Base-by-base conservation (phyloP, 306 rosid species). In the Citrullus colocynthis region DNA sequence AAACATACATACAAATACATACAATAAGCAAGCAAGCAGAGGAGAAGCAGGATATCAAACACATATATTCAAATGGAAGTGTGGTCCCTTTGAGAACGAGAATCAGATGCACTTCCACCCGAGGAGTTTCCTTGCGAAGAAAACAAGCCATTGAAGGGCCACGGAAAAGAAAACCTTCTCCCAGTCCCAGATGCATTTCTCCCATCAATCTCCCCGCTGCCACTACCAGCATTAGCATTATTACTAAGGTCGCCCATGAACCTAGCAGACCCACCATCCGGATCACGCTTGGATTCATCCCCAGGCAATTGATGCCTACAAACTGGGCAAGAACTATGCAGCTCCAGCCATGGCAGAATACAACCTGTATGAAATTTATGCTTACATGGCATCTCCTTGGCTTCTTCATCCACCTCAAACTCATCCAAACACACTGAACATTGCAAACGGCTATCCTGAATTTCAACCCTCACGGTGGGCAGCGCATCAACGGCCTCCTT, bases 401-500 rank as follows among this genome's bases (percentile, higher is more conserved):
- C 97, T 76, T 90, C 90, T 56, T 85, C 74, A 62, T 90, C 90
- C 52, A 78, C 56, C 85, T 88, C 91, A 74, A 92, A 83, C 81
- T 90, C 97, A 81, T 90, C 97, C 86, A 90, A 80, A 83, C 96
- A 92, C 66, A 92, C 93, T 20, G 90, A 84, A 75, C 97, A 92
- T 83, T 89, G 96, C 86, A 86, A 59, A 72, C 77, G 9, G 6
- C 8, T 83, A 76, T 85, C 92, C 72, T 72, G 64, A 66, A 86
- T 7, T 52, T 52, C 57, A 52, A 52, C 76, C 4, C 78, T 78
- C 74, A 92, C 89, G 7, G 82, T 76, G 70, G 93, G 93, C 60
- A 92, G 82, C n/a, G 86, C 86, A 48, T 92, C 91, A 57, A 92
- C 84, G 2, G 88, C 97, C 74, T 86, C 93, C 89, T 85, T 92